Evolutionary conservation across 1,284 basidiomycete genomes (phyloP), one percentile per base, ranked within the genome.

Genomic region (Sporisorium iseilematis-ciliati): DNA sequence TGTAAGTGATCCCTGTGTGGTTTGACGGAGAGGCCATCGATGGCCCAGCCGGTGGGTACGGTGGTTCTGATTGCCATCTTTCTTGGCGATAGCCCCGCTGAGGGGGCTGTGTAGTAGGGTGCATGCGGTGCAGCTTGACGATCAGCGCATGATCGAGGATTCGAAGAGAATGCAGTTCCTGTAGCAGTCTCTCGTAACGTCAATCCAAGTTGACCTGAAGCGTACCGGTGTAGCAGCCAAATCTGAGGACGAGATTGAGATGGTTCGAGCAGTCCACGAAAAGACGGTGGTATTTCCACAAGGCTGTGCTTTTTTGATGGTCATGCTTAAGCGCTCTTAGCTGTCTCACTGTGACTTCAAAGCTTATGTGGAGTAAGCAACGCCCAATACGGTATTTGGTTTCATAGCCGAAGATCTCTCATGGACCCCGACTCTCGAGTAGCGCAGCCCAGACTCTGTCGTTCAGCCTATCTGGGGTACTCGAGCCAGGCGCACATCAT

Each of bases 1-100:
- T 33, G 48, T 55, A 63, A 2, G 56, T 31, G 8, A 41, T 53
- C 14, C 26, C n/a, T 4, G 40, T 16, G 2, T 55, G 51, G 10
- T 33, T 33, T 7, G 33, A 33, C 12, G 43, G 14, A 12, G n/a
- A 23, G 23, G 21, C 11, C 21, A 25, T 25, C 45, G 40, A 33
- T 2, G 59, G 48, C 11, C 54, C 38, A 29, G 49, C 42, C 21
- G 55, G 53, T 18, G 25, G 25, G 16, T 46, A 38, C 7, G 55
- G 51, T 18, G 43, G 11, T 14, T 41, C 55, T 7, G 46, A 25
- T 16, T 31, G 40, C 59, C 59, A 62, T 52, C 45, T 33, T 51
- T 52, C 53, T 59, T 50, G 52, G 49, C 43, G 61, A 18, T 41
- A 35, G 25, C 46, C 42, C 3, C 53, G 56, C 25, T 69, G 57